phyloP scores from a whole-genome alignment of 2,329 filamentous ascomycete genomes.

The Colletotrichum sp. region DNA sequence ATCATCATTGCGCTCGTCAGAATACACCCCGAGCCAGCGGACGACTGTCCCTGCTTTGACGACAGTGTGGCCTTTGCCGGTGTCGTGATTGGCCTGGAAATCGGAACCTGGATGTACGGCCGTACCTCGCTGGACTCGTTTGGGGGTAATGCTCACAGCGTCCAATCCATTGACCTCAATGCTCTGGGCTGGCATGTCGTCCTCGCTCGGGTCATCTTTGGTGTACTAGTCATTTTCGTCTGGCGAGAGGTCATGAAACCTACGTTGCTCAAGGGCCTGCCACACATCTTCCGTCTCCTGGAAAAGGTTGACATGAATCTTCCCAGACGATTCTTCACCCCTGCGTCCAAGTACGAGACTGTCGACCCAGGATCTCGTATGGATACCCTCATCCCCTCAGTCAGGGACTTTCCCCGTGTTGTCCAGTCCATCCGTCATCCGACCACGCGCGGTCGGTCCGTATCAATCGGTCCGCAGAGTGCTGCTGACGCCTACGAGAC shows the following conservation, averaged over 20 bases:
- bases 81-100: constrained; percentile 83
- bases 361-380: constrained; percentile 72
- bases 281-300: constrained; percentile 85
- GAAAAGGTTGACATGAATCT: constrained; percentile 81
- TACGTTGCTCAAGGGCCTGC: constrained; percentile 75
- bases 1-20: constrained; percentile 79
- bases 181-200: constrained; percentile 71
- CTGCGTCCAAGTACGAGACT: constrained; percentile 87
- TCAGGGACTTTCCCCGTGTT: constrained; percentile 85
- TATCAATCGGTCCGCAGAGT: constrained; percentile 93
- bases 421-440: constrained; percentile 83
- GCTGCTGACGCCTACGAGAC: constrained; percentile 97
- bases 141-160: constrained; percentile 46
- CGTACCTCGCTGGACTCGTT: constrained; percentile 53
- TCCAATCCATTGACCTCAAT: constrained; percentile 68
- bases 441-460: constrained; percentile 70
- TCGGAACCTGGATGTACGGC: constrained; percentile 84
- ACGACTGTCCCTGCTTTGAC: constrained; percentile 96
- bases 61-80: constrained; percentile 94
- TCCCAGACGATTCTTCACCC: constrained; percentile 88
- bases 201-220: constrained; percentile 73
- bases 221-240: constrained; percentile 82
- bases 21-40: constrained; percentile 92
- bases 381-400: constrained; percentile 88
- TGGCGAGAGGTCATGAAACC: constrained; percentile 95